Conservation (phyloP, 192 early-diverging fungal species). For the Podila verticillata region DNA sequence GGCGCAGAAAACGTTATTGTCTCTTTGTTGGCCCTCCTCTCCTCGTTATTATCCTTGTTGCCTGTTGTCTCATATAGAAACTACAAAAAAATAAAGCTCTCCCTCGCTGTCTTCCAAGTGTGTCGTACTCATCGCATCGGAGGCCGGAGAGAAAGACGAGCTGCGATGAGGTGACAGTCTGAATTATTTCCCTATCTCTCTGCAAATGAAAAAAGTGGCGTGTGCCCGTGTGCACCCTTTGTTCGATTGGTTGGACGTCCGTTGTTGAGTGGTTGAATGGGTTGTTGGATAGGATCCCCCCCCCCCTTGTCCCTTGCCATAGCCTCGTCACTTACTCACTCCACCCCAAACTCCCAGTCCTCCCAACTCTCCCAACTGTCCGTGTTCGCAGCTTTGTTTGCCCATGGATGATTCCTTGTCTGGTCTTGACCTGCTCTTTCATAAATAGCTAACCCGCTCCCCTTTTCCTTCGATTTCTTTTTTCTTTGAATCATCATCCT, state of each 20-base stretch:
- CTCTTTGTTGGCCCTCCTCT: neutral
- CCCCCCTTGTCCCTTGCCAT: too few relatives aligned
- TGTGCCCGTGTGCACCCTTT: neutral
- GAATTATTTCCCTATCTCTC: too few relatives aligned
- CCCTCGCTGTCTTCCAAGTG: too few relatives aligned
- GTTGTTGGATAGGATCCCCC: too few relatives aligned
- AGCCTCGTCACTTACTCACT: neutral
- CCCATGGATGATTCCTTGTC: neutral
- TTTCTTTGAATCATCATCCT: neutral
- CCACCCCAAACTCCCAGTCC: neutral
- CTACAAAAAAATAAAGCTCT: too few relatives aligned
- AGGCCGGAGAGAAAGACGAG: too few relatives aligned
- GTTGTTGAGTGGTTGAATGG: too few relatives aligned
- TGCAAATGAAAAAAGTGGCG: conserved; percentile 2
- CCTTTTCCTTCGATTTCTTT: neutral
- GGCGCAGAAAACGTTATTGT: conserved; percentile 1
- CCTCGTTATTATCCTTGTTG: neutral
- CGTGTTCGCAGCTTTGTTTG: neutral
- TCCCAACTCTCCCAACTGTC: neutral
- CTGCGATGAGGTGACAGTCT: too few relatives aligned
- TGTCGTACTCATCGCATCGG: too few relatives aligned
- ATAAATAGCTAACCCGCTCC: neutral
- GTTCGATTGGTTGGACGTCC: too few relatives aligned
- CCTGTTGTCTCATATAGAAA: neutral
- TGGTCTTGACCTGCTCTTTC: neutral